Base-by-base conservation (phyloP, 768 basidiomycete species). In the Pholiota conissans region DNA sequence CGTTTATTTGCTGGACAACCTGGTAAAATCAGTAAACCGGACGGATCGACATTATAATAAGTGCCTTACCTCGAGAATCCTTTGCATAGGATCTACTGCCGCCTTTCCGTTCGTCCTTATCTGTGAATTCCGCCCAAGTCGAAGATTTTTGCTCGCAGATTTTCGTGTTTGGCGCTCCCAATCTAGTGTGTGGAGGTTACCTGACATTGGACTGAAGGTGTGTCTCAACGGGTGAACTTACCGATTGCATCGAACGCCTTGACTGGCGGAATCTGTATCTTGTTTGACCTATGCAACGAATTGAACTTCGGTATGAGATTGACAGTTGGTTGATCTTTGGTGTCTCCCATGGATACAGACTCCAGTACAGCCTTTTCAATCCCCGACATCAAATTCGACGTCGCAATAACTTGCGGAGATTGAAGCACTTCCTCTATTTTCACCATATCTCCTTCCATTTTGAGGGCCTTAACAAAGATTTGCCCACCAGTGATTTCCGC, bases 1-100 rank as follows among this genome's bases (percentile, higher is more conserved):
- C 65, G 49, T 81, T 76, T 14, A 87, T 79, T 60, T 83, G 74
- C 28, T 74, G 68, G 52, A 87, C 69, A 52, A 82, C 71, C 84
- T 86, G 51, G 32, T 6, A 14, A 16, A 26, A 37, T 18, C 54
- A 32, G 50, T 47, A 29, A 55, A 29, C 37, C 46, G 48, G 32
- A 42, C 11, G 20, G 22, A 13, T 40, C 35, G 29, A 5, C 8
- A 56, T 4, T 20, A n/a, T 9, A 26, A 34, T 24, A 5, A 51
- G 30, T 10, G 32, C 57, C 71, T 69, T 61, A 82, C 84, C 56
- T 77, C 72, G 30, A 79, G 68, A 53, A 86, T 83, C 37, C 49
- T 65, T 26, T 61, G 51, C 37, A 62, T 61, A 26, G 56, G 63
- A 16, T 56, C 42, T 24, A 29, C 7, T 28, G 28, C 39, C 20